Conservation (phyloP, 2,329 filamentous ascomycete species). For the Trichoderma simmonsii region DNA sequence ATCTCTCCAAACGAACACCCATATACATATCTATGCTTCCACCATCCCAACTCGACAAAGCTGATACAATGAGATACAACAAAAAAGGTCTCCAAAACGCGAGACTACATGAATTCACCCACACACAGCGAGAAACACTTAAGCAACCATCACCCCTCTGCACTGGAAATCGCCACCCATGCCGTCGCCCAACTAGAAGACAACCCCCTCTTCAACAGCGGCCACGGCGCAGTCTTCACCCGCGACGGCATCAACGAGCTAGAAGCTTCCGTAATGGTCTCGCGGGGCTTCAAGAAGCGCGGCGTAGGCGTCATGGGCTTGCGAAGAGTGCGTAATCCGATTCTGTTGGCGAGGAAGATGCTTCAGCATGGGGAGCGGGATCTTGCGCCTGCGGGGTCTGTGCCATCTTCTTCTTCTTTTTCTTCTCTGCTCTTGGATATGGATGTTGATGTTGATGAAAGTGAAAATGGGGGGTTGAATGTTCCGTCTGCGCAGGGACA, state of each 20-base stretch:
- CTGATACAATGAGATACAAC: neutral
- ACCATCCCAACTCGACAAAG: neutral
- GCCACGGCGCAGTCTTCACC: slow-evolving; percentile 82
- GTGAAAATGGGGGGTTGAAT: slow-evolving; percentile 27
- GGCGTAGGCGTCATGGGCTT: slow-evolving; percentile 75
- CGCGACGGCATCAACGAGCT: slow-evolving; percentile 79
- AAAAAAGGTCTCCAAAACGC: slow-evolving; percentile 42
- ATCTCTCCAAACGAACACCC: neutral
- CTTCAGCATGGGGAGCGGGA: slow-evolving; percentile 64
- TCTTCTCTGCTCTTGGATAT: neutral
- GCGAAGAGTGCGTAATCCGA: slow-evolving; percentile 72
- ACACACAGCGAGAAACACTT: neutral
- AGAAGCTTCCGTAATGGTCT: slow-evolving; percentile 85
- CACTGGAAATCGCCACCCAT: slow-evolving; percentile 70
- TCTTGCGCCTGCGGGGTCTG: slow-evolving; percentile 40
- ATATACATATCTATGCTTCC: neutral
- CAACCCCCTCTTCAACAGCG: slow-evolving; percentile 79
- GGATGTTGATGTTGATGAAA: slow-evolving; percentile 22
- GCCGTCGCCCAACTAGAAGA: slow-evolving; percentile 76
- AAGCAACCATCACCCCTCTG: slow-evolving; percentile 42
- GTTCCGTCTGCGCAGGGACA: slow-evolving; percentile 64
- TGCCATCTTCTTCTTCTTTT: neutral
- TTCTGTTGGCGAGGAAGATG: slow-evolving; percentile 68
- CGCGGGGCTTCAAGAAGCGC: slow-evolving; percentile 67
- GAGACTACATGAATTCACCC: slow-evolving; percentile 45